Conservation (phyloP, 768 basidiomycete genomes). For the Pulveroboletus sp. region DNA sequence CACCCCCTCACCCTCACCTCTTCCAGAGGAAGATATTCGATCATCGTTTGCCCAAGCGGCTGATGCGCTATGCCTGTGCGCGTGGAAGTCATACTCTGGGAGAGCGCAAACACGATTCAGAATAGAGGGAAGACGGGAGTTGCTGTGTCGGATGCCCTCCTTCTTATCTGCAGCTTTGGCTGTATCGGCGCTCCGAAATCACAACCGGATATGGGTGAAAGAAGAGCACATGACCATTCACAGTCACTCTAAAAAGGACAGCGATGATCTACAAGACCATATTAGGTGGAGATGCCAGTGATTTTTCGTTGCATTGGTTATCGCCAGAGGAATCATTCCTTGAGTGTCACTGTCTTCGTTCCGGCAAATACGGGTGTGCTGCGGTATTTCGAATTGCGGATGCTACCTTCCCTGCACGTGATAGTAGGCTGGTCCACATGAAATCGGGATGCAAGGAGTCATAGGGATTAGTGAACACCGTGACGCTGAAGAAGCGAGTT, state of each 20-base stretch:
- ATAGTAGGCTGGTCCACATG: too few species aligned
- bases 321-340: slow-evolving; percentile 6
- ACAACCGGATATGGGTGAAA: slow-evolving; percentile 4
- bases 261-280: background rate
- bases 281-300: too few species aligned
- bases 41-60: slow-evolving; percentile 15
- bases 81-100: slow-evolving; percentile 12
- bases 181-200: slow-evolving; percentile 7
- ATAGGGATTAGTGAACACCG: too few species aligned
- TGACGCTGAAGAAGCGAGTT: too few species aligned
- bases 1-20: slow-evolving; percentile 39
- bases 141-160: slow-evolving; percentile 5
- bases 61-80: slow-evolving; percentile 33
- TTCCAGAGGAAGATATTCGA: slow-evolving; percentile 40
- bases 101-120: background rate
- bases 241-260: background rate
- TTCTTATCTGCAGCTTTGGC: slow-evolving; percentile 13
- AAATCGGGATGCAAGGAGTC: too few species aligned
- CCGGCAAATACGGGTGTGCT: too few species aligned
- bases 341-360: background rate
- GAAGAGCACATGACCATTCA: slow-evolving; percentile 1
- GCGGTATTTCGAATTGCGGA: too few species aligned
- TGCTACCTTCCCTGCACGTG: too few species aligned
- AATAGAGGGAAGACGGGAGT: background rate
- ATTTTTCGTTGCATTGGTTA: background rate